Evolutionary conservation across 768 basidiomycete species (phyloP).

Genomic region (Nidularia sp.): DNA sequence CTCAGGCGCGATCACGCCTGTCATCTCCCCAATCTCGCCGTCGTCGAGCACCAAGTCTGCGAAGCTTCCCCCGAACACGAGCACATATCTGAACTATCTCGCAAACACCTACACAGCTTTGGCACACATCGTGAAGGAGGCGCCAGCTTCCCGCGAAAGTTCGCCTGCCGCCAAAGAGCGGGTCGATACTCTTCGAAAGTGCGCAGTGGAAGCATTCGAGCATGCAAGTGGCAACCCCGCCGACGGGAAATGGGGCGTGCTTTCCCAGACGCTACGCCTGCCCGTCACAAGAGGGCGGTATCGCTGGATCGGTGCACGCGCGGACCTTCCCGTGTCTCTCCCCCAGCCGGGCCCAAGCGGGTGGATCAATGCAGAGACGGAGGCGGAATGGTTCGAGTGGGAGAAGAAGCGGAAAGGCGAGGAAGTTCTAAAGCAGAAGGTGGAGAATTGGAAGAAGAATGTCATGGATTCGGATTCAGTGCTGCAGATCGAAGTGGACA

Average conservation of each 20-base stretch:
- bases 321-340: conserved; percentile 15
- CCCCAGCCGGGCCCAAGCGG: conserved; percentile 21
- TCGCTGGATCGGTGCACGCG: conserved; percentile 21
- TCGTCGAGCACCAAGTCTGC: too few species aligned
- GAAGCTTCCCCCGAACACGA: too few species aligned
- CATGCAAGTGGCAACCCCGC: conserved; percentile 32
- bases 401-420: conserved; percentile 30
- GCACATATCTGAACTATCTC: too few species aligned
- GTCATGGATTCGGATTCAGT: conserved; percentile 6
- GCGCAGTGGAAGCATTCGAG: conserved; percentile 16
- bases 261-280: conserved; percentile 34
- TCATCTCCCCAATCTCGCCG: too few species aligned
- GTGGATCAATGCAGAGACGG: conserved; percentile 37
- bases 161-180: too few species aligned
- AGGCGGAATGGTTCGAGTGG: conserved; percentile 45
- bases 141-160: too few species aligned
- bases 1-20: too few species aligned
- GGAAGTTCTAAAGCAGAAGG: conserved; percentile 15
- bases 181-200: too few species aligned
- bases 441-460: conserved; percentile 20
- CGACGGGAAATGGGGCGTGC: conserved; percentile 42
- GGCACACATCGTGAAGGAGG: too few species aligned
- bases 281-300: conserved; percentile 32
- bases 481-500: background rate
- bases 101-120: too few species aligned